Conservation (phyloP, 495 filamentous ascomycete genomes). For the Daldinia vernicosa region DNA sequence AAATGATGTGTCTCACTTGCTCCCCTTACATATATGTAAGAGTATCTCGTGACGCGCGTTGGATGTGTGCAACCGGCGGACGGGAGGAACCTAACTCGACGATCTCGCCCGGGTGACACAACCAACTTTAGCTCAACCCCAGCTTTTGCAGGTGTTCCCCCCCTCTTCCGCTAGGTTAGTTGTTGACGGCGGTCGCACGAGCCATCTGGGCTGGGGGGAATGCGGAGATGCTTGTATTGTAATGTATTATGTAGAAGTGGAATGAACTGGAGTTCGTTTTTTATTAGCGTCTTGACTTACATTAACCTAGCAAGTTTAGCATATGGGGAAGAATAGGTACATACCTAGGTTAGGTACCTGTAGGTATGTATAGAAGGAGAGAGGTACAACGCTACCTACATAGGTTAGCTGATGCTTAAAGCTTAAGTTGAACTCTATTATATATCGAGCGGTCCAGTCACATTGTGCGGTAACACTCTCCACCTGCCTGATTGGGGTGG, state of each 20-base stretch:
- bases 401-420: conserved; percentile 11
- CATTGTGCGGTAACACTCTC: conserved; percentile 17
- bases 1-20: conserved; percentile 12
- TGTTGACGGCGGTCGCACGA: too few relatives aligned
- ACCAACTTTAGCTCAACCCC: background rate
- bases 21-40: conserved; percentile 7
- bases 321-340: too few relatives aligned
- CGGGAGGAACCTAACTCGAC: conserved; percentile 12
- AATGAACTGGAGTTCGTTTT: too few relatives aligned
- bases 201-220: too few relatives aligned
- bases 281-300: too few relatives aligned
- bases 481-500: conserved; percentile 37
- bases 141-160: background rate
- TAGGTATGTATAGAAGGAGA: too few relatives aligned
- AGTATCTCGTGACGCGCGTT: conserved; percentile 25
- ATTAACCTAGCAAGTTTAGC: too few relatives aligned
- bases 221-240: too few relatives aligned
- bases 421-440: conserved; percentile 3
- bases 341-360: too few relatives aligned
- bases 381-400: too few relatives aligned
- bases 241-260: too few relatives aligned
- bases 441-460: conserved; percentile 24
- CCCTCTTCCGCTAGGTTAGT: too few relatives aligned
- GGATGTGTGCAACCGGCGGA: conserved; percentile 10
- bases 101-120: conserved; percentile 2